Evolutionary conservation across 2,329 filamentous ascomycete genomes (phyloP), one percentile per base, ranked within the genome.

Genomic region (Fusarium sp.): DNA sequence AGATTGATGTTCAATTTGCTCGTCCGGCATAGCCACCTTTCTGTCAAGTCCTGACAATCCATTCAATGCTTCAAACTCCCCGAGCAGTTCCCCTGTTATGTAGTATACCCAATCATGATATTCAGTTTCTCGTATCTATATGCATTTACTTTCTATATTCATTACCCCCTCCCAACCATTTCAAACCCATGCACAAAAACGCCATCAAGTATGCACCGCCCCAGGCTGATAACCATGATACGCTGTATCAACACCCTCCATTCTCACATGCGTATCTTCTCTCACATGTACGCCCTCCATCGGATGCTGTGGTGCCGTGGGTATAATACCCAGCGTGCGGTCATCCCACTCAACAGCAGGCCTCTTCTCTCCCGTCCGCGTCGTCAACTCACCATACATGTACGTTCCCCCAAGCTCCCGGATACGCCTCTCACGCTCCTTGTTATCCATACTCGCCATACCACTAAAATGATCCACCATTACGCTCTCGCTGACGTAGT

Each of bases 401-500:
- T 79, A 79, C 22, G 69, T 66, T 2, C 77, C 77, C 2, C 77
- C 77, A 5, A 79, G 34, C 47, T 79, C 72, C 11, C 52, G 60
- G 2, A 79, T 78, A 7, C 77, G 71, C 31, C 64, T 54, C 63
- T 73, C 66, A 22, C 77, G 72, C 34, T 79, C 68, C 5, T 68
- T 62, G 1, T 71, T 72, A 20, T 75, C 56, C 68, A 79, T 54
- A 18, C 64, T 71, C 4, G 71, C 72, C 74, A 78, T 74, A 1
- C 76, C 77, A 27, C 67, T 71, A 9, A 78, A 79, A 10, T 74
- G 71, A 14, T 76, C 59, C 27, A 78, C 69, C 77, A 79, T 78
- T 2, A 63, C 64, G 27, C 77, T 79, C 58, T 79, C 76, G 10
- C 69, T 74, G 14, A 85, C 81, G 45, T 86, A 86, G 72, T 84